Conservation (phyloP, 2,329 filamentous ascomycete species). For the Alternaria burnsii region DNA sequence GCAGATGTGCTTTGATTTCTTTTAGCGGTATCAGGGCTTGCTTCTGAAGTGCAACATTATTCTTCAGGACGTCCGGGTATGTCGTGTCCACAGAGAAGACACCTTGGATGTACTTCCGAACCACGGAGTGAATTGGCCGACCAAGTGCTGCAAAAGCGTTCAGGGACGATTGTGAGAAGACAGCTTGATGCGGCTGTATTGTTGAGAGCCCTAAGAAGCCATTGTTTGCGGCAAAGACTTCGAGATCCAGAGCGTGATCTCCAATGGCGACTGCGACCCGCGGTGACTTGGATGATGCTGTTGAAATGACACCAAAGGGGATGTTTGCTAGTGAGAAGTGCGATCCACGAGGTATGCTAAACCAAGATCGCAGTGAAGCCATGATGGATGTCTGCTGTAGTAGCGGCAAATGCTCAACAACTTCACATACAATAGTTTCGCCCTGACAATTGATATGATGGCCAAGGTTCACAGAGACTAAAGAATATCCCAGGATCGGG, state of each 20-base stretch:
- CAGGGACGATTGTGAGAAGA: slow-evolving; percentile 71
- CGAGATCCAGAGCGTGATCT: slow-evolving; percentile 74
- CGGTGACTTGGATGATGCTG: slow-evolving; percentile 62
- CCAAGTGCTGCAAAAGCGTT: slow-evolving; percentile 80
- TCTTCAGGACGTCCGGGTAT: slow-evolving; percentile 68
- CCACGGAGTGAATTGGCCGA: slow-evolving; percentile 70
- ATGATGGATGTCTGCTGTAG: slow-evolving; percentile 25
- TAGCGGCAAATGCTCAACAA: background rate
- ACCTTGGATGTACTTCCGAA: slow-evolving; percentile 73
- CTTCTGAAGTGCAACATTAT: slow-evolving; percentile 66
- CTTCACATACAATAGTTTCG: background rate
- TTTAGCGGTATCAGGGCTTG: slow-evolving; percentile 67
- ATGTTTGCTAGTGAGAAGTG: slow-evolving; percentile 83
- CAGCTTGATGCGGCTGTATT: slow-evolving; percentile 65
- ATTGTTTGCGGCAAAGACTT: slow-evolving; percentile 65
- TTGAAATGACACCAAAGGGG: slow-evolving; percentile 83
- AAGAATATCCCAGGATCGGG: slow-evolving; percentile 13
- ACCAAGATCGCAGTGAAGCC: slow-evolving; percentile 61
- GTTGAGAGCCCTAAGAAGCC: slow-evolving; percentile 68
- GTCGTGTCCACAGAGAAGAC: slow-evolving; percentile 69
- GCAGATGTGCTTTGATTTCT: slow-evolving; percentile 72
- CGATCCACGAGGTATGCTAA: slow-evolving; percentile 66
- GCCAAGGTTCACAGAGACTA: background rate
- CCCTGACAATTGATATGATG: background rate
- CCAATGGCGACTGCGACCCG: slow-evolving; percentile 78